phyloP scores from a whole-genome alignment of 345 rosid genomes.

The Syzygium jambos region DNA sequence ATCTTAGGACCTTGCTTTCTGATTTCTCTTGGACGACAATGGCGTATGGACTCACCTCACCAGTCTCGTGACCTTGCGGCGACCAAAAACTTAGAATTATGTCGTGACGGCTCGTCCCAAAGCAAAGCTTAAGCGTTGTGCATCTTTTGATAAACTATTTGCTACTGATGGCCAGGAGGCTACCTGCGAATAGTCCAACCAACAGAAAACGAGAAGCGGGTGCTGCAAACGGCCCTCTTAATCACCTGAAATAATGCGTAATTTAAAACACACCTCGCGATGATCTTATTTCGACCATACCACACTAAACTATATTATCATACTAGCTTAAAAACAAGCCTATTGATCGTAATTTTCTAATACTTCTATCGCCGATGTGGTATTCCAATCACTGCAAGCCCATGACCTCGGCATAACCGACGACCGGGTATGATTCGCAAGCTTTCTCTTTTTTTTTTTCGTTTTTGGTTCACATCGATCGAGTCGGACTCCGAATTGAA shows the following conservation, averaged over 20 bases:
- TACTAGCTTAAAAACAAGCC: neutral
- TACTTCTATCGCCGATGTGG: fast-evolving
- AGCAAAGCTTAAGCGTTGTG: neutral
- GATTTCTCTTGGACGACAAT: neutral
- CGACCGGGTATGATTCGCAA: fast-evolving
- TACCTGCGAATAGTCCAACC: neutral
- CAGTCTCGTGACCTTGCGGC: neutral
- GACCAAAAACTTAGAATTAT: neutral
- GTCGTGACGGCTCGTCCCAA: neutral
- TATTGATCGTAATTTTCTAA: neutral
- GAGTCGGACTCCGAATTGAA: fast-evolving
- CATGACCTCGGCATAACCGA: neutral
- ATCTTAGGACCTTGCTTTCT: neutral
- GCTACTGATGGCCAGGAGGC: neutral
- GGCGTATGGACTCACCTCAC: neutral
- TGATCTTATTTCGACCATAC: neutral
- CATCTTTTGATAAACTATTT: neutral
- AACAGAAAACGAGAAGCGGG: neutral
- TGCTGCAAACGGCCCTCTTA: too few species aligned
- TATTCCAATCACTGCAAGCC: neutral
- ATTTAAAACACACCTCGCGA: neutral
- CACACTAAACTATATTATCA: neutral
- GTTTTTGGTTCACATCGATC: neutral
- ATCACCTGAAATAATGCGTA: neutral
- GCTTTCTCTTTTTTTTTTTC: neutral